Evolutionary conservation across 805 yeast species (phyloP).

Genomic region (Millerago galiae): DNA sequence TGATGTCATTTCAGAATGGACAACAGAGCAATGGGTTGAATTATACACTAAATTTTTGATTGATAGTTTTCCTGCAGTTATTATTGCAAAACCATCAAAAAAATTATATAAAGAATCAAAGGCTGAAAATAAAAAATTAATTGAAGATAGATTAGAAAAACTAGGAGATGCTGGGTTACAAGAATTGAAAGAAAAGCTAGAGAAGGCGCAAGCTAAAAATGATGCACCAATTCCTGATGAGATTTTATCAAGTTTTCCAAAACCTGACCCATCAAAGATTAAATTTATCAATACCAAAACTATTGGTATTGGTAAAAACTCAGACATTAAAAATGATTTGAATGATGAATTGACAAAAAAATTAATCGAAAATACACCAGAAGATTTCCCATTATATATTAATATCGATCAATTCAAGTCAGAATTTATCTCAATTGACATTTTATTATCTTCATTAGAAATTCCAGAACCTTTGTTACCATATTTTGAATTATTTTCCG

Average conservation of each 20-base stretch:
- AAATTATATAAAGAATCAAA: constrained; percentile 48
- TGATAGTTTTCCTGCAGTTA: constrained; percentile 54
- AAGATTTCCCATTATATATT: constrained; percentile 56
- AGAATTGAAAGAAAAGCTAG: constrained; percentile 43
- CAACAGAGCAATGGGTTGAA: constrained; percentile 57
- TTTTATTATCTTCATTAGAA: constrained; percentile 50
- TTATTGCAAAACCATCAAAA: constrained; percentile 69
- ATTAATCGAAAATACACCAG: constrained; percentile 30
- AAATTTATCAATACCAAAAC: constrained; percentile 64
- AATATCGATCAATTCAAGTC: constrained; percentile 79
- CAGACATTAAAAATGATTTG: constrained; percentile 28
- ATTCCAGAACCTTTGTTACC: constrained; percentile 51
- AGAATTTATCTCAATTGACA: constrained; percentile 64
- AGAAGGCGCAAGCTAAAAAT: constrained; percentile 59
- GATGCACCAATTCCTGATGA: constrained; percentile 72
- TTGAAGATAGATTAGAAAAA: constrained; percentile 41
- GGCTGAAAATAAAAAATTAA: constrained; percentile 40
- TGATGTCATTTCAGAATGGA: constrained; percentile 49
- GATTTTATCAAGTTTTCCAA: constrained; percentile 53
- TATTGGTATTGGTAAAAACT: constrained; percentile 50
- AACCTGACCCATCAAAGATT: constrained; percentile 72
- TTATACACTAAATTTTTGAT: constrained; percentile 49
- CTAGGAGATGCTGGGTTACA: constrained; percentile 58
- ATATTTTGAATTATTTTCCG: constrained; percentile 58
- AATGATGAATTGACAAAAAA: constrained; percentile 22